These are phyloP conservation scores for Colletotrichum scovillei DNA, from an alignment of 2,329 filamentous ascomycete genomes.

Conservation along the genomic window DNA sequence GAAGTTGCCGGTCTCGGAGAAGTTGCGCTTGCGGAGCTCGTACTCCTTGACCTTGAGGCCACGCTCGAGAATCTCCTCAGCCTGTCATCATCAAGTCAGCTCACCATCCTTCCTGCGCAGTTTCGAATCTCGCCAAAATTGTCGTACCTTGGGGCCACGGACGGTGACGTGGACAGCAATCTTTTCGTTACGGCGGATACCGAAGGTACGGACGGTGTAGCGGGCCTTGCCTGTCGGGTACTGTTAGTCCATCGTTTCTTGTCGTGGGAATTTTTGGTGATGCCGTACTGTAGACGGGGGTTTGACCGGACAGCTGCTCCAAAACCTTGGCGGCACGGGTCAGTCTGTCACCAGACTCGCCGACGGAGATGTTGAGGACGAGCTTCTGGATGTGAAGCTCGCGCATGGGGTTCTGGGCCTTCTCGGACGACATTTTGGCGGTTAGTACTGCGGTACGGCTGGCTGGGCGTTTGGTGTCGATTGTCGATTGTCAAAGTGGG, in stretches of 20 bases:
- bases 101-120: not conserved
- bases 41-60: constrained; percentile 99
- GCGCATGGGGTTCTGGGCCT: constrained; percentile 98
- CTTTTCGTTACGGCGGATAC: constrained; percentile 99
- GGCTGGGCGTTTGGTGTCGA: constrained; percentile 40
- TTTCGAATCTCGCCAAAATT: constrained; percentile 11
- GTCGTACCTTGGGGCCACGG: constrained; percentile 82
- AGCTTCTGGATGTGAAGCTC: constrained; percentile 99
- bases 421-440: constrained; percentile 75
- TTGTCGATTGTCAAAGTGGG: constrained; percentile 14
- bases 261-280: not conserved
- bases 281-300: constrained; percentile 95
- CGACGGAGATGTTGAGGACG: constrained; percentile 98
- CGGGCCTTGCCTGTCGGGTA: constrained; percentile 87
- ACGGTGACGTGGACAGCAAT: constrained; percentile 99
- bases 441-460: constrained; percentile 45
- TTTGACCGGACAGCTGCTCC: constrained; percentile 99
- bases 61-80: constrained; percentile 99
- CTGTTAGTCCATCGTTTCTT: constrained; percentile 34
- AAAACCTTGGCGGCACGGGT: constrained; percentile 99
- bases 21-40: constrained; percentile 99
- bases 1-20: constrained; percentile 99
- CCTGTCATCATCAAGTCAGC: constrained; percentile 56
- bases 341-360: constrained; percentile 99
- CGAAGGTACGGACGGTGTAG: constrained; percentile 99